Base-by-base conservation (phyloP, 164 flowering plant genomes). In the Malania oleifera region DNA sequence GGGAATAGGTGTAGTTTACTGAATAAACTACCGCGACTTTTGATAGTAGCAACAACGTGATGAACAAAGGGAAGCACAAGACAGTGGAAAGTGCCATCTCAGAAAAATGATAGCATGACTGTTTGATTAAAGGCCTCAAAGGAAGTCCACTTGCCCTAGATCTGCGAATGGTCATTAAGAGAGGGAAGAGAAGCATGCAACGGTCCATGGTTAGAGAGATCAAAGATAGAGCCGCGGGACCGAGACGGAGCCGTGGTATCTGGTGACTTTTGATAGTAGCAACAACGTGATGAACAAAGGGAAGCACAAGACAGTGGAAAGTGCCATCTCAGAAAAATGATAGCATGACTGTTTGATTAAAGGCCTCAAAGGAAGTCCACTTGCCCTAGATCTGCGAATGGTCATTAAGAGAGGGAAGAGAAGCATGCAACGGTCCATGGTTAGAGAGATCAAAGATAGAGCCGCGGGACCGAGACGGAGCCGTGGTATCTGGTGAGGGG, bases 1-100 rank as follows among this genome's bases (percentile, higher is more conserved):
- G 82, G 5, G 89, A 73, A 38, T 91, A 95, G 57, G 84, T 81
- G 62, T 88, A 87, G 64, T 90, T 95, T 3, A 95, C 98, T 0
- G 87, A 67, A 70, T 89, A 80, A 49, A 82, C 90, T 27, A 95
- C 77, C 0, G 96, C 93, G 31, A 84, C 89, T 61, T 87, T 95
- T 8, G 98, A 81, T 29, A 89, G 41, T 43, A 95, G 66, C 15
- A 75, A 82, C 60, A 89, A 38, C 0, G 98, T 82, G 45, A 82
- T 51, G 57, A 60, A 89, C 61, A 95, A 60, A 39, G 98, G 98
- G 72, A 91, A 89, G 57, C 96, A 84, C 71, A 69, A 72, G 20
- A 66, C 53, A 1, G 82, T 54, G 1, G 98, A 82, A 53, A 89
- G 50, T 0, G 60, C 74, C 77, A 76, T 77, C 64, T 95, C 98